Base-by-base conservation (phyloP, 345 rosid genomes). In the Passiflora organensis region DNA sequence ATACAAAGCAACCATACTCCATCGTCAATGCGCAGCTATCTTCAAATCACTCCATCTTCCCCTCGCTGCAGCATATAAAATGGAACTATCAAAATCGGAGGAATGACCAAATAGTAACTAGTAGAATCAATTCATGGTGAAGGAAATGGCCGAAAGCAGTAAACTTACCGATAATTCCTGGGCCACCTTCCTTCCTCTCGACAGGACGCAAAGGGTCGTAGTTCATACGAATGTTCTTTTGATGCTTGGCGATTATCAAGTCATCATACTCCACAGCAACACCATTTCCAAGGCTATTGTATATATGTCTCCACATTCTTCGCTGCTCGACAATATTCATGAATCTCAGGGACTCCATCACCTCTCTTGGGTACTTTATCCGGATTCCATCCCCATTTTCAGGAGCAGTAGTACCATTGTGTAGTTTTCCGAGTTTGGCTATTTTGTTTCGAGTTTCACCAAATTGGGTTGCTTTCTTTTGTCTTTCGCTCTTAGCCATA, bases 341-440 rank as follows among this genome's bases (percentile, higher is more conserved):
- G 73, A 77, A 86, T 84, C 86, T 84, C 79, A 93, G 46, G 44
- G 72, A 72, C 83, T 81, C 87, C 84, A 93, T 58, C 73, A 81
- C 87, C 52, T 69, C 55, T 69, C 77, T 80, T 5, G 87, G 64
- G 74, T 84, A 89, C 74, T 66, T 65, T 10, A 13, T 63, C 61
- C 58, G 58, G 19, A 42, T 21, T n/a, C 21, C 53, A 13, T 54
- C 62, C 41, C 64, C 64, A 41, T 25, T 48, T 41, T 39, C 56
- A 22, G 14, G 19, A 17, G 54, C 61, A 22, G 14, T 19, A 17
- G 54, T 59, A 14, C 65, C 70, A 43, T 14, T 34, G 21, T 24
- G 55, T 43, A 12, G 14, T 32, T 32, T 43, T 21, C 39, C 48
- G 38, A 6, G 20, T 19, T 16, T 17, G 43, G 12, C n/a, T 36